Conservation (phyloP, 1,139 yeast species). For the Blastobotrys petasosporus region DNA sequence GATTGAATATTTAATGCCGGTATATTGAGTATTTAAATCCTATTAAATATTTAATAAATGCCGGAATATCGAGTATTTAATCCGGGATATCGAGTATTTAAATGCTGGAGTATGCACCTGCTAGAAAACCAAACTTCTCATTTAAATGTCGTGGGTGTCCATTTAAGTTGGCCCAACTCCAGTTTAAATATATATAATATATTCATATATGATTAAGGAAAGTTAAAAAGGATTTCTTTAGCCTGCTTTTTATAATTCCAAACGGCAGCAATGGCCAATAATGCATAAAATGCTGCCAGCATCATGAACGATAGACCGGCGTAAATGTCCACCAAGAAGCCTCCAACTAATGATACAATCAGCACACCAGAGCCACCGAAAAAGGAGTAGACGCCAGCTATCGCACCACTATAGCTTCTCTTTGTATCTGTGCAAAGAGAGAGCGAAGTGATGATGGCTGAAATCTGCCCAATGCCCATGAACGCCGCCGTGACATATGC, state of each 20-base stretch:
- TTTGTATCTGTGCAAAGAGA: constrained; percentile 41
- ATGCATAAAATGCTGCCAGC: constrained; percentile 43
- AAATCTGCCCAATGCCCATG: constrained; percentile 51
- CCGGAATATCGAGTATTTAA: too few species aligned
- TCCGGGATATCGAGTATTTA: too few species aligned
- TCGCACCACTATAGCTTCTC: constrained; percentile 49
- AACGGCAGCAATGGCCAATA: constrained; percentile 6
- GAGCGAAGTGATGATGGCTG: constrained; percentile 50
- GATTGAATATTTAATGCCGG: too few species aligned
- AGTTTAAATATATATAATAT: too few species aligned
- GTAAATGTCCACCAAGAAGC: constrained; percentile 53
- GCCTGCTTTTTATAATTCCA: constrained; percentile 1
- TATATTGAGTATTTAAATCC: too few species aligned
- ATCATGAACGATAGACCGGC: constrained; percentile 55
- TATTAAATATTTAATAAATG: too few species aligned
- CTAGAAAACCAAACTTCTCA: too few species aligned
- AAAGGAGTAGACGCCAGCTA: constrained; percentile 62
- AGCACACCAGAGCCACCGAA: constrained; percentile 68
- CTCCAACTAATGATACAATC: constrained; percentile 55
- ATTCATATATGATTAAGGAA: too few species aligned
- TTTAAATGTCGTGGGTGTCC: too few species aligned
- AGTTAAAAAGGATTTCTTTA: too few species aligned
- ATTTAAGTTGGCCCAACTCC: too few species aligned
- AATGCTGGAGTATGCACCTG: too few species aligned
- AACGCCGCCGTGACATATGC: constrained; percentile 37